These are phyloP conservation scores for Aspergillus jensenii DNA, from an alignment of 2,329 filamentous ascomycete genomes.

Conservation along the genomic window DNA sequence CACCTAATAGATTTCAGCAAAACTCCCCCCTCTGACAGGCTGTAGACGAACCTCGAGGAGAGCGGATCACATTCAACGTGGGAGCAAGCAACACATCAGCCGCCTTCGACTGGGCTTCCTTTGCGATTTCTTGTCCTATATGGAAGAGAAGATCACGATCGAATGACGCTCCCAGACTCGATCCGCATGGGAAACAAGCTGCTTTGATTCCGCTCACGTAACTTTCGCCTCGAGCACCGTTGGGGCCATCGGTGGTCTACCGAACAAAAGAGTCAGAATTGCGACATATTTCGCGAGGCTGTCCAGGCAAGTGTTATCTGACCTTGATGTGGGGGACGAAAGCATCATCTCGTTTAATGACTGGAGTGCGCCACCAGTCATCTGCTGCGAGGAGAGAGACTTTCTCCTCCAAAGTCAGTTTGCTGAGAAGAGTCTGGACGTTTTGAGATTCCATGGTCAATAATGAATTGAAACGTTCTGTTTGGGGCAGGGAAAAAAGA, in stretches of 20 bases:
- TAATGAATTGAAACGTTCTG: too few relatives aligned
- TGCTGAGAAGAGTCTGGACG: background rate
- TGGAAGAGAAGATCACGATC: background rate
- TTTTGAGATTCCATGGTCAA: background rate
- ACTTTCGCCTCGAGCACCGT: background rate
- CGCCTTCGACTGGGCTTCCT: background rate
- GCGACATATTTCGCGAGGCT: too few relatives aligned
- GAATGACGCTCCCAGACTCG: background rate
- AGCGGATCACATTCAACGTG: background rate
- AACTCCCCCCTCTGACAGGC: background rate
- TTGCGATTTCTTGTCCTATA: background rate
- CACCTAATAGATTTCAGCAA: background rate
- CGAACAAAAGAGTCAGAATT: too few relatives aligned
- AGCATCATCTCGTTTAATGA: background rate
- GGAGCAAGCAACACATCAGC: background rate
- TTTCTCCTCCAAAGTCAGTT: background rate
- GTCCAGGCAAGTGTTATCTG: background rate
- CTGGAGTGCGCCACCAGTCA: constrained; percentile 8
- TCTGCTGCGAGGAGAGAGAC: constrained; percentile 2
- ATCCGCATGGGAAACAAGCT: constrained; percentile 1
- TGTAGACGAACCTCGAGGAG: background rate
- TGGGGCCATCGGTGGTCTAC: background rate
- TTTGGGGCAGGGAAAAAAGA: too few relatives aligned
- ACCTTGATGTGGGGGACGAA: background rate
- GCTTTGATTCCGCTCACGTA: background rate